Base-by-base conservation (phyloP, 1,139 yeast species). In the Martiniozyma asiatica region DNA sequence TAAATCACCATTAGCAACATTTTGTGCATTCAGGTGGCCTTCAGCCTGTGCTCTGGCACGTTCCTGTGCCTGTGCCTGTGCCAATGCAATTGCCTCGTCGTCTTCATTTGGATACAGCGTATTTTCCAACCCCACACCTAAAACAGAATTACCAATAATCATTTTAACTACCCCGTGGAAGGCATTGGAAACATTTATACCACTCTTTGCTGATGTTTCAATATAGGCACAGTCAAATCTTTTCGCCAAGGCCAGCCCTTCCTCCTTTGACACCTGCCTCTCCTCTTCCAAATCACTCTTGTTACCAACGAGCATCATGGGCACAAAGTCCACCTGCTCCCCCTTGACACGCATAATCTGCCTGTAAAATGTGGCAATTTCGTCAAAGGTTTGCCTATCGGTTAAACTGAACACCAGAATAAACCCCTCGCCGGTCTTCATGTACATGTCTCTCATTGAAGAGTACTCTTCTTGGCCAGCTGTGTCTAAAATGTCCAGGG, bases 391-490 rank as follows among this genome's bases (percentile, higher is more conserved):
- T 44, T 78, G 74, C 39, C 82, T 77, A 46, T 87, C 94, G 3
- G 94, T 82, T 30, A 89, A 87, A 6, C 92, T 76, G 54, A 87
- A 89, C 8, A 89, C 97, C 37, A 89, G 63, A 34, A 89, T 54
- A 47, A 84, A 82, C 5, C 94, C 94, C 47, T 77, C 77, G 11
- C 92, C 92, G 26, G 84, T 75, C 38, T 80, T 79, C 54, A 85
- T 85, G 53, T 85, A 85, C 40, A 78, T 63, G 48, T 77, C 75
- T 38, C 84, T 55, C 89, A 89, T 78, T 19, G 96, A 94, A 34
- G 87, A 74, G 56, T 85, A 89, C 57, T 89, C 97, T 57, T 89
- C 98, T 62, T 87, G 97, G 26, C 98, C 98, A 11, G 98, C 97
- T 25, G 98, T 89, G 56, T 89, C 98, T 53, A 89, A 68, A 33